Base-by-base conservation (phyloP, 1,284 basidiomycete genomes). In the Tilletia walkeri region DNA sequence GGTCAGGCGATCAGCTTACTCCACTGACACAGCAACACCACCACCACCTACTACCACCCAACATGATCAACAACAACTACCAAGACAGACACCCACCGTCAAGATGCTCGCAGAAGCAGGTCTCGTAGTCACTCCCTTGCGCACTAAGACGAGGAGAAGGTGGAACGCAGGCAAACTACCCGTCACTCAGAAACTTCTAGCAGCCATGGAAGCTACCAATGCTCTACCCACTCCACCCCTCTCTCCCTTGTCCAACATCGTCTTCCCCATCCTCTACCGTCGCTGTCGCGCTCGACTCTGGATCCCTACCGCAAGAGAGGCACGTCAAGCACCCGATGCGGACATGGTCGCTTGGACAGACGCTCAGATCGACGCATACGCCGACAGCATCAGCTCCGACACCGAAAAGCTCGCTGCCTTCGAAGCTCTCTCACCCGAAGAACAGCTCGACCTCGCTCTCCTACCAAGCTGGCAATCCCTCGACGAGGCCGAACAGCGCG, bases 91-190 rank as follows among this genome's bases (percentile, higher is more conserved):
- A 30, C 54, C 16, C 54, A 30, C 54, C 16, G 59, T 63, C 36
- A 63, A 39, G 59, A 63, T 63, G 59, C 59, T 63, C 59, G 59
- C 38, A 24, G 59, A 63, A 20, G 59, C 59, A 38, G 59, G 59
- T 16, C 30, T 63, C 59, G 18, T 63, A 34, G 59, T 63, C 59
- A 38, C 6, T 18, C 59, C 59, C 36, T 7, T 63, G 3, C 59
- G 36, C 59, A 20, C 54, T 30, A n/a, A 34, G 34, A 56, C 24
- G 3, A 7, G 54, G 34, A 56, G 54, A 56, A 56, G 54, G 41
- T 14, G 41, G 12, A 53, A 53, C 50, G 50, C 18, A 18, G 18
- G 50, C 50, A 18, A 24, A 7, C 38, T 18, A 16, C 36, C 30
- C 4, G n/a, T 41, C 59, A 63, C 59, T 12, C 59, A 63, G 36